Base-by-base conservation (phyloP, 176 grass and related monocot genomes). In the Thinopyrum elongatum region DNA sequence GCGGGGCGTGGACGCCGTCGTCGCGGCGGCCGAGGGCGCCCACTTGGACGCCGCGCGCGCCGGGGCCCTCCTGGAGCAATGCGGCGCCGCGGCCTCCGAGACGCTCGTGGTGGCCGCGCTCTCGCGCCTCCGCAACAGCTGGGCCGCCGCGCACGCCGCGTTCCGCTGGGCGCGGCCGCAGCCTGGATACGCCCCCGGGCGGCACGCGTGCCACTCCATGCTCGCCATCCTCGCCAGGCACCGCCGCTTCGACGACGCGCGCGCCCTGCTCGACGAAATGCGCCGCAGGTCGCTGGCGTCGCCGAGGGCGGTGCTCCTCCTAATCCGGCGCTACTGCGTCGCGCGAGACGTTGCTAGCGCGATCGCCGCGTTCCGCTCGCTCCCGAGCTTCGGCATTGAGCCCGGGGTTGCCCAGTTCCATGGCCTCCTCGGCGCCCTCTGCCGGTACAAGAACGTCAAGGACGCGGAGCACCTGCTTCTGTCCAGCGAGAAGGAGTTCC, bases 381-480 rank as follows among this genome's bases (percentile, higher is more conserved):
- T 95, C 64, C 92, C 89, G 71, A 65, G 68, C 72, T 92, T 92
- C 31, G 93, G 88, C 6, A 92, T 94, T 63, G 16, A 21, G 16
- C 86, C 80, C 6, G 88, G 88, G 12, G 76, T 84, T 1, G 31
- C 89, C 1, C 91, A 95, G 67, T 94, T 91, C 79, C 93, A 98
- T 7, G 90, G 89, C 55, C 90, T 98, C 47, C 90, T 98, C 5
- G 68, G 80, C 27, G 93, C 93, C 2, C 92, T 98, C 25, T 92
- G 91, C 67, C 81, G 95, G 30, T 95, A 95, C 84, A 98, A 95
- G 89, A 95, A 92, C 65, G 87, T 93, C 8, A 71, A 82, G 76
- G 91, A 98, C 27, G 93, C 90, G 8, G 95, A 98, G 86, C 88
- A 98, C 77, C 78, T 98, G 86, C 87, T 98, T 1, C 53, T 98